phyloP scores from a whole-genome alignment of 495 filamentous ascomycete genomes.

The Umbilicaria muhlenbergii region DNA sequence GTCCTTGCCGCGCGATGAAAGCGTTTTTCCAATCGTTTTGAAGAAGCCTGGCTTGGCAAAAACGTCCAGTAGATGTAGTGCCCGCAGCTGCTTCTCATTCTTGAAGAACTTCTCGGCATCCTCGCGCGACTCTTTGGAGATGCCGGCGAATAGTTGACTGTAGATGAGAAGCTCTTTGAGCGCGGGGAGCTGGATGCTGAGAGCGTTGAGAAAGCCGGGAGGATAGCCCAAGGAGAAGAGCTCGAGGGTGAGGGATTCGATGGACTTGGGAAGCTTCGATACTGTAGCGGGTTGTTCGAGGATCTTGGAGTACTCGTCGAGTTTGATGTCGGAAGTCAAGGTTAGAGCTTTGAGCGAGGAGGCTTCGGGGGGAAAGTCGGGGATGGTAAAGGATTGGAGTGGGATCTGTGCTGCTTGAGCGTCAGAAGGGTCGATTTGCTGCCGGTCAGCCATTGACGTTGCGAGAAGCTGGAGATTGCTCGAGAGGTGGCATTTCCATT shows the following conservation, averaged over 20 bases:
- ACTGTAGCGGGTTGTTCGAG: slow-evolving; percentile 4
- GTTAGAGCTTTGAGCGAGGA: slow-evolving; percentile 16
- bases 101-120: slow-evolving; percentile 22
- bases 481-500: no score
- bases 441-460: no score
- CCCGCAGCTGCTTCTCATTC: slow-evolving; percentile 10
- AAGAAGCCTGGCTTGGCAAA: slow-evolving; percentile 21
- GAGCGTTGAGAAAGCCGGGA: slow-evolving; percentile 17
- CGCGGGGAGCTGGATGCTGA: slow-evolving; percentile 14
- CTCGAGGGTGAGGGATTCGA: slow-evolving; percentile 22
- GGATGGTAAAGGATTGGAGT: slow-evolving; percentile 17
- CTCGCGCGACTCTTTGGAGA: slow-evolving; percentile 11
- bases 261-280: slow-evolving; percentile 1
- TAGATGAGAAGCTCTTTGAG: slow-evolving; percentile 23
- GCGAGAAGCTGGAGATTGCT: no score
- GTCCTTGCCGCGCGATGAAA: not conserved
- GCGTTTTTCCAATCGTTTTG: slow-evolving; percentile 1
- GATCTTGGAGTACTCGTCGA: slow-evolving; percentile 16
- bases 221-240: slow-evolving; percentile 29
- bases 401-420: slow-evolving; percentile 18
- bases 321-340: slow-evolving; percentile 20
- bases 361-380: slow-evolving; percentile 15
- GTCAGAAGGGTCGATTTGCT: not conserved
- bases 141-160: slow-evolving; percentile 22
- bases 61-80: slow-evolving; percentile 26